Percentiles rank a stretch among this genome's conserved stretches.
Conservation (phyloP, 2,329 filamentous ascomycete genomes). For the Blastomyces emzantsi region DNA sequence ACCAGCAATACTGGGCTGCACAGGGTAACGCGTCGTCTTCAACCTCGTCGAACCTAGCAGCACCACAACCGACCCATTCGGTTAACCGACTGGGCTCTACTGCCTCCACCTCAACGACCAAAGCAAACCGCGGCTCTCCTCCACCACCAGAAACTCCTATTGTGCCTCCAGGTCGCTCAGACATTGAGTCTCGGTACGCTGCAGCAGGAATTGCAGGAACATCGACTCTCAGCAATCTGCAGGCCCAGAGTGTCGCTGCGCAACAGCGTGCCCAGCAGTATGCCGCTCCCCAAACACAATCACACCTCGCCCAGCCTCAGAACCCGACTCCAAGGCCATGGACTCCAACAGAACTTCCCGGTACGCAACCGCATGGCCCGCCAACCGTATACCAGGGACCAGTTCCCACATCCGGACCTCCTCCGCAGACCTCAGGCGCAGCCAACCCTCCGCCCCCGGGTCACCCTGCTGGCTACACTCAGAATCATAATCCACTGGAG, state of each 20-base stretch:
- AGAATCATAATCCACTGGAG: constrained; percentile 67
- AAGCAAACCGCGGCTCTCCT: constrained; percentile 83
- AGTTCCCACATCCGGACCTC: constrained; percentile 38
- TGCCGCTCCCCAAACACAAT: constrained; percentile 40
- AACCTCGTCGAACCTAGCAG: constrained; percentile 35
- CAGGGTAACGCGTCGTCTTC: constrained; percentile 26
- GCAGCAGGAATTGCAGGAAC: constrained; percentile 83
- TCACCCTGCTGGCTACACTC: constrained; percentile 38
- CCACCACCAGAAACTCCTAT: constrained; percentile 90
- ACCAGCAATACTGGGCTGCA: constrained; percentile 56
- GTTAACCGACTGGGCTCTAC: constrained; percentile 64
- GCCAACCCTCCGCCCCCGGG: constrained; percentile 21
- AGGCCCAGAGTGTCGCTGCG: constrained; percentile 69
- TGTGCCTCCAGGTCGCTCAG: constrained; percentile 62
- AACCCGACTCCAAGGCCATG: constrained; percentile 56
- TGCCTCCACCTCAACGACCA: constrained; percentile 86
- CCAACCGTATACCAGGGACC: constrained; percentile 86
- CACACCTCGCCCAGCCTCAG: constrained; percentile 21
- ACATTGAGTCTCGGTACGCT: constrained; percentile 85
- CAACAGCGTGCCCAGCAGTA: constrained; percentile 76
- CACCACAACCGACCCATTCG: constrained; percentile 42
- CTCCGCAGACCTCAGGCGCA: constrained; percentile 27
- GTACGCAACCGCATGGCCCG: constrained; percentile 76
- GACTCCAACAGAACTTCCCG: constrained; percentile 89
- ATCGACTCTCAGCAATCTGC: constrained; percentile 67